Evolutionary conservation across 495 filamentous ascomycete genomes (phyloP), one percentile per base, ranked within the genome.

Genomic region (Podospora didyma): DNA sequence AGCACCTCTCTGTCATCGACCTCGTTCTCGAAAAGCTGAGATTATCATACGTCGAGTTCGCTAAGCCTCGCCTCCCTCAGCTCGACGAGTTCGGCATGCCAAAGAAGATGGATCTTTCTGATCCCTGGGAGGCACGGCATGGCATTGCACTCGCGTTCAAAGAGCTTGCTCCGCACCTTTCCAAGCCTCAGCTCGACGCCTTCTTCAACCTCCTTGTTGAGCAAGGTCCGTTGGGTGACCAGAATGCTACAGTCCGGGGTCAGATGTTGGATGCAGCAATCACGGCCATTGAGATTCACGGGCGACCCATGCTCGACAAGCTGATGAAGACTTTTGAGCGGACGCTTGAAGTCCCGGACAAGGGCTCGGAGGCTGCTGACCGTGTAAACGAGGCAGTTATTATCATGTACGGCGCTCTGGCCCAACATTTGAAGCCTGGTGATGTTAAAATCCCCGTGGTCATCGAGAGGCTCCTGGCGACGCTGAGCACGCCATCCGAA

Each of bases 201-300:
- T 92, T 97, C 70, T 78, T 96, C 60, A 77, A 81, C 23, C 96
- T 96, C 67, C 68, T 97, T 39, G 92, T 98, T 62, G 86, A 90
- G 49, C 75, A 84, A 52, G 90, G 92, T 1, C 90, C 93, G 5
- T 73, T 97, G 17, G 84, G 88, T 5, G 94, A 98, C 70, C 79
- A 80, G 57, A 90, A 88, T 68, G 74, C 80, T 26, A 75, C 77
- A 9, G 94, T 98, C 1, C 80, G 94, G 34, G 76, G 85, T 53
- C 86, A 94, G 67, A 97, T 97, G 91, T 83, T 96, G n/a, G 90
- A 96, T 20, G 89, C 92, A 48, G 92, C 92, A 21, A 92, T 87
- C 34, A 75, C 82, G 2, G 82, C 96, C 58, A 89, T 97, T 59
- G 83, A 87, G 14, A 69, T 83, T 5, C 88, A 93, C 60, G 94